Evolutionary conservation across 768 basidiomycete species (phyloP).

Genomic region (Tulasnella sp.): DNA sequence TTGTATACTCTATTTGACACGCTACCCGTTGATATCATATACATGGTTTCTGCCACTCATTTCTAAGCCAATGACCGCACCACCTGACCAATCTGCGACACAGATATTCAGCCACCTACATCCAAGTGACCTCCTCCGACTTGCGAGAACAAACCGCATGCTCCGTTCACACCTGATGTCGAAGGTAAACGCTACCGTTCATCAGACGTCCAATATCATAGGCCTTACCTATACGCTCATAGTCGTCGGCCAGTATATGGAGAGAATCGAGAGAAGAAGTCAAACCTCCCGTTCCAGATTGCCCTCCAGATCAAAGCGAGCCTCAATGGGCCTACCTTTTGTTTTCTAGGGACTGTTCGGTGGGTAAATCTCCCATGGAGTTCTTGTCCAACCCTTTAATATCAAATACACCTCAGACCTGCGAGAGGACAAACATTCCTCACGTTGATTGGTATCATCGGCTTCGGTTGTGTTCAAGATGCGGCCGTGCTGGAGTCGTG

Average conservation of each 20-base stretch:
- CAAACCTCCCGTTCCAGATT: neutral
- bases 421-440: neutral
- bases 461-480: too few relatives aligned
- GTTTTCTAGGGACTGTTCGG: neutral
- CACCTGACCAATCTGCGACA: neutral
- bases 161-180: neutral
- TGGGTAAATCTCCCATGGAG: neutral
- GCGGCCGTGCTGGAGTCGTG: neutral
- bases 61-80: neutral
- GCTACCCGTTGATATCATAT: neutral
- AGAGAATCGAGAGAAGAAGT: neutral
- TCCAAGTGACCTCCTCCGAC: neutral
- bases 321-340: neutral
- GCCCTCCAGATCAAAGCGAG: neutral
- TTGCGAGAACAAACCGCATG: neutral
- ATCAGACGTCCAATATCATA: too few relatives aligned
- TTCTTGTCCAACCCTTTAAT: too few relatives aligned
- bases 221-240: neutral
- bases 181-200: neutral
- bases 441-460: too few relatives aligned
- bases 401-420: neutral
- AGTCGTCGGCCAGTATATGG: neutral
- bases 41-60: neutral
- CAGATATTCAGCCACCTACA: neutral
- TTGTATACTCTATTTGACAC: neutral